These are phyloP conservation scores for Phaeoacremonium minimum DNA, from an alignment of 2,329 filamentous ascomycete genomes.

Conservation along the genomic window DNA sequence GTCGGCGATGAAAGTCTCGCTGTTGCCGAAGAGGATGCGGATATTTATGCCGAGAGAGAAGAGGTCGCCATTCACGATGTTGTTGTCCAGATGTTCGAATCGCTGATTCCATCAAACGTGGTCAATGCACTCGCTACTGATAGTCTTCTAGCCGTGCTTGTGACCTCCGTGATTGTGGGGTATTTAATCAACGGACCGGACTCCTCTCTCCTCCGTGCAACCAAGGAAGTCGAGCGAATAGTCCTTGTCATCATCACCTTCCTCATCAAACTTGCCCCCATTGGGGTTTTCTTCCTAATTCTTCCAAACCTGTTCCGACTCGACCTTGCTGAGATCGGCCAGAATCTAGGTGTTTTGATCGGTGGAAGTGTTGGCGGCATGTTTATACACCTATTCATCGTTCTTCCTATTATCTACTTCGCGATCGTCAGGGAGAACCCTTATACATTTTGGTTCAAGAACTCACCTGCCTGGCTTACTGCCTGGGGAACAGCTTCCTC, in stretches of 20 bases:
- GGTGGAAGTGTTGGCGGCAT: conserved; percentile 40
- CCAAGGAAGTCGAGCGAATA: conserved; percentile 42
- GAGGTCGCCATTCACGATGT: conserved; percentile 31
- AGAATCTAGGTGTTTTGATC: conserved; percentile 45
- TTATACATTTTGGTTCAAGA: conserved; percentile 40
- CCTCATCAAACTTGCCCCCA: conserved; percentile 42
- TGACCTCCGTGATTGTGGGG: conserved; percentile 39
- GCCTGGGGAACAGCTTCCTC: conserved; percentile 51
- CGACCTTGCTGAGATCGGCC: conserved; percentile 39
- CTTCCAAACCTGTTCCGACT: conserved; percentile 46
- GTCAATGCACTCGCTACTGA: conserved; percentile 40
- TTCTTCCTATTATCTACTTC: conserved; percentile 39
- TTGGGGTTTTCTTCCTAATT: conserved; percentile 51
- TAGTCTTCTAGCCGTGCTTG: conserved; percentile 39
- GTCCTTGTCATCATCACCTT: conserved; percentile 40
- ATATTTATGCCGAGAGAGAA: conserved; percentile 26
- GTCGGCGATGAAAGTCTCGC: conserved; percentile 28
- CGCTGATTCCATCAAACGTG: conserved; percentile 44
- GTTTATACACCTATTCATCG: conserved; percentile 39
- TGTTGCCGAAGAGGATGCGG: too few species aligned
- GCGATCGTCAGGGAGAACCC: conserved; percentile 37
- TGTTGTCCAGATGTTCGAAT: conserved; percentile 42
- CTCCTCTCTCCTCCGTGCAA: conserved; percentile 34
- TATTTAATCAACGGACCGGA: conserved; percentile 36
- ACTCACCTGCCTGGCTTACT: conserved; percentile 47